phyloP scores from a whole-genome alignment of 129 eudicot species.

The Oenanthe sinensis region DNA sequence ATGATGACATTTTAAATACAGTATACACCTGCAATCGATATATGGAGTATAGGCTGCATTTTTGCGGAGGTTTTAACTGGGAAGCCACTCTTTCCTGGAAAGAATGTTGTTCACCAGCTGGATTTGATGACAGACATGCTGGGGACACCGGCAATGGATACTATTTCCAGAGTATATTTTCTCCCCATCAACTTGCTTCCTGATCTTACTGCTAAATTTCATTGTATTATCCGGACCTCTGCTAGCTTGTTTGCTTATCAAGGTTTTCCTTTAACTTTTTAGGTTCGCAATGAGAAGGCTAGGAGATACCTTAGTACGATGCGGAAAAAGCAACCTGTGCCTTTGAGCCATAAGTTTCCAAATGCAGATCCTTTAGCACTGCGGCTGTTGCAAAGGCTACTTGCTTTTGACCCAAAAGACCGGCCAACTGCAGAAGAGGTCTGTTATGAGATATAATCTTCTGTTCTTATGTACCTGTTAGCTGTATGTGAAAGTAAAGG shows the following conservation, averaged over 20 bases:
- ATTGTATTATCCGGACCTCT: background rate
- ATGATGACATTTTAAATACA: conserved; percentile 18
- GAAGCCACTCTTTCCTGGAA: conserved; percentile 81
- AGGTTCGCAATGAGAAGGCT: conserved; percentile 91
- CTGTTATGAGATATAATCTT: background rate
- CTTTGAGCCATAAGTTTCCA: conserved; percentile 56
- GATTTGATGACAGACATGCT: conserved; percentile 84
- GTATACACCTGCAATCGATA: conserved; percentile 89
- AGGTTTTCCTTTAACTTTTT: background rate
- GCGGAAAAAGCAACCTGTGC: conserved; percentile 65
- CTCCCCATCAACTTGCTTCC: background rate
- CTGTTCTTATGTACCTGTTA: background rate
- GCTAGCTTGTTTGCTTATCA: background rate
- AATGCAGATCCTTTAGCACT: conserved; percentile 77
- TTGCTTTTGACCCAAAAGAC: conserved; percentile 77
- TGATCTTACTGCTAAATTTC: background rate
- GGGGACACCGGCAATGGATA: conserved; percentile 74
- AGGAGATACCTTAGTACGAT: conserved; percentile 68
- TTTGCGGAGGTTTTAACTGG: conserved; percentile 86
- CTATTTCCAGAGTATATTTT: conserved; percentile 55
- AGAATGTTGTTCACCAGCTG: conserved; percentile 81
- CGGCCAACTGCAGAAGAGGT: conserved; percentile 89
- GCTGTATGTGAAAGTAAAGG: background rate
- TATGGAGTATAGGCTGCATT: conserved; percentile 88
- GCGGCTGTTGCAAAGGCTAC: conserved; percentile 48